A percentile compares a stretch with the other conserved stretches of the same genome.
Evolutionary conservation across 2,329 filamentous ascomycete species (phyloP).

Genomic region (Aphanocladium album): DNA sequence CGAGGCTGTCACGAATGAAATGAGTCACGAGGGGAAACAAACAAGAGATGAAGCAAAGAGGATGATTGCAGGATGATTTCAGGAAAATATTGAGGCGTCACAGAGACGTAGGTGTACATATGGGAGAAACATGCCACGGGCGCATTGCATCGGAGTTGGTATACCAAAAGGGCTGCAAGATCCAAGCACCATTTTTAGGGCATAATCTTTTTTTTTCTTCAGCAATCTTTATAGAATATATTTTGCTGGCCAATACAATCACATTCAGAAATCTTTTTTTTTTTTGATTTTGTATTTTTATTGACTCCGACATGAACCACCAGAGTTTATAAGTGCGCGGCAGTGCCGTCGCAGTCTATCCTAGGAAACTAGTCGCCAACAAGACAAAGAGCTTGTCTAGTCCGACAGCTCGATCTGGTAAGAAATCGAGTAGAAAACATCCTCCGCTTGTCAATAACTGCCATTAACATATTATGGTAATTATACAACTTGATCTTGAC

Average conservation of each 20-base stretch:
- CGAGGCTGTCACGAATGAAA: neutral
- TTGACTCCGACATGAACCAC: neutral
- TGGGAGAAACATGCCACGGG: neutral
- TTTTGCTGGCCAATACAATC: neutral
- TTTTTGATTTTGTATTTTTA: neutral
- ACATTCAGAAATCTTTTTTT: neutral
- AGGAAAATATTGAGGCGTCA: neutral
- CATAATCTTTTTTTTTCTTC: neutral
- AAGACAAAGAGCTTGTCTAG: neutral
- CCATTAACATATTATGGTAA: neutral
- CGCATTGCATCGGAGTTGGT: slow-evolving; percentile 5
- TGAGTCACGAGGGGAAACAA: neutral
- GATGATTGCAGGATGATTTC: neutral
- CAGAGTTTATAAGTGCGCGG: slow-evolving; percentile 1
- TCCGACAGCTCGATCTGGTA: neutral
- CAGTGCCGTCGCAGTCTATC: neutral
- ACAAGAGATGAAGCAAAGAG: neutral
- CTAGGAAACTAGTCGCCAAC: neutral
- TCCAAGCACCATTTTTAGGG: neutral
- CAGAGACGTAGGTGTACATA: neutral
- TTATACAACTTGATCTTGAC: neutral
- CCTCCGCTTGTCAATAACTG: neutral
- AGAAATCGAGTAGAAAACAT: neutral
- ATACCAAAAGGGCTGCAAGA: neutral
- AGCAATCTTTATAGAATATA: neutral